Evolutionary conservation across 768 basidiomycete species (phyloP).

Genomic region (Russula virescens): DNA sequence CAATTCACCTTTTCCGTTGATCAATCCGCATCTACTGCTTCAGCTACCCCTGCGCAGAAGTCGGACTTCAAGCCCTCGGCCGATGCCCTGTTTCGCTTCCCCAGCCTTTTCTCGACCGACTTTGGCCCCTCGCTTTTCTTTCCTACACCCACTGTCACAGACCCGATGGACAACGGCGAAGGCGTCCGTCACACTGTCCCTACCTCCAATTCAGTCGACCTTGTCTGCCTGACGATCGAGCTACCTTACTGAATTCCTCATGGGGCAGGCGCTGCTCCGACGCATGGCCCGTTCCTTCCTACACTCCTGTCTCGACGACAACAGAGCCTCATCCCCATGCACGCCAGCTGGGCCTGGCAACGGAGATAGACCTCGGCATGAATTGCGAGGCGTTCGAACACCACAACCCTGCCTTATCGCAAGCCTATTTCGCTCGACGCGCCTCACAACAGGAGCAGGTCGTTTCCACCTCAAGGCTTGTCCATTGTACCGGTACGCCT

Average conservation of each 20-base stretch:
- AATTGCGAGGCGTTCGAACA: slow-evolving; percentile 25
- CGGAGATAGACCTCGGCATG: slow-evolving; percentile 31
- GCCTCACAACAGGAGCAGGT: slow-evolving; percentile 43
- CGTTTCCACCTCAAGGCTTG: slow-evolving; percentile 53
- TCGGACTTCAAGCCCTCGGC: slow-evolving; percentile 61
- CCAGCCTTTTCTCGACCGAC: slow-evolving; percentile 63
- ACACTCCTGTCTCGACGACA: slow-evolving; percentile 7
- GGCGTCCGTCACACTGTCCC: slow-evolving; percentile 46
- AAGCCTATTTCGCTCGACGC: slow-evolving; percentile 38
- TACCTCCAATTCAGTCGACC: slow-evolving; percentile 49
- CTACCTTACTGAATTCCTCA: slow-evolving; percentile 80
- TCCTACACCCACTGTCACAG: slow-evolving; percentile 60
- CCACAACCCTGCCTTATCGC: slow-evolving; percentile 30
- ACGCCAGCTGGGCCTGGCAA: slow-evolving; percentile 23
- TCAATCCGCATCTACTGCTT: slow-evolving; percentile 47
- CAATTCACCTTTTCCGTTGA: slow-evolving; percentile 87
- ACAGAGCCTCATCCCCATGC: slow-evolving; percentile 15
- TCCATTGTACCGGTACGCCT: slow-evolving; percentile 29
- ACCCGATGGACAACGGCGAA: slow-evolving; percentile 72
- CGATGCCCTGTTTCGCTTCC: slow-evolving; percentile 57
- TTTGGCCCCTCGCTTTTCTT: slow-evolving; percentile 74
- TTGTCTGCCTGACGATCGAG: slow-evolving; percentile 76
- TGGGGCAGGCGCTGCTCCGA: slow-evolving; percentile 35
- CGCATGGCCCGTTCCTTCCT: slow-evolving; percentile 28
- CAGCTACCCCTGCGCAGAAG: slow-evolving; percentile 49